These are phyloP conservation scores for Entelexis sorbosivorans DNA, from an alignment of 1,139 yeast species.

Conservation along the genomic window DNA sequence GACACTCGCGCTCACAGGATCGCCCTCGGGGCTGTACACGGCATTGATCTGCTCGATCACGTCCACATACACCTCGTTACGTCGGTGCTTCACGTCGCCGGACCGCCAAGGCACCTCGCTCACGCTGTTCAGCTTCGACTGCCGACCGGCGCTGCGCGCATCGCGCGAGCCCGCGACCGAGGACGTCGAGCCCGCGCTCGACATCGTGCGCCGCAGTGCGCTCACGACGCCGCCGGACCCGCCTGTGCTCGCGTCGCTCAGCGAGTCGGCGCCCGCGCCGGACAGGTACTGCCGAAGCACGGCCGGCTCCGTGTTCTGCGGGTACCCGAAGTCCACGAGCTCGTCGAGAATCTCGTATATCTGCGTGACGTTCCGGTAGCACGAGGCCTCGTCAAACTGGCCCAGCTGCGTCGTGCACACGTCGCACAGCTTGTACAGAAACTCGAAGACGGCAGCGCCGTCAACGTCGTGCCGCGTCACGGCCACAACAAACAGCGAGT, in stretches of 20 bases:
- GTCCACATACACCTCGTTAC: slow-evolving; percentile 70
- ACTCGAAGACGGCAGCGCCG: slow-evolving; percentile 70
- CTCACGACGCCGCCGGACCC: slow-evolving; percentile 11
- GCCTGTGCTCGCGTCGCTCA: background rate
- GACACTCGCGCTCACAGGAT: slow-evolving; percentile 58
- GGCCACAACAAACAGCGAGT: slow-evolving; percentile 69
- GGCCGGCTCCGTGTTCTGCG: slow-evolving; percentile 55
- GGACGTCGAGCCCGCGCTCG: slow-evolving; percentile 1
- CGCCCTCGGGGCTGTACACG: slow-evolving; percentile 41
- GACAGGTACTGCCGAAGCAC: slow-evolving; percentile 32
- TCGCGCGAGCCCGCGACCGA: background rate
- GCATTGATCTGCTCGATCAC: slow-evolving; percentile 67
- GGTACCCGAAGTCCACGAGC: slow-evolving; percentile 70
- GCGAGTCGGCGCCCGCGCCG: background rate
- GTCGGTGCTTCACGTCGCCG: slow-evolving; percentile 61
- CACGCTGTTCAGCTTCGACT: background rate
- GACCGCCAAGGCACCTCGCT: slow-evolving; percentile 53
- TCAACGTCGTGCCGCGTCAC: slow-evolving; percentile 83
- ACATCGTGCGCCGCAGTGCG: slow-evolving; percentile 16
- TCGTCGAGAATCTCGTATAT: slow-evolving; percentile 74
- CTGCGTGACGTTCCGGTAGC: slow-evolving; percentile 51
- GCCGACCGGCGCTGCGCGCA: background rate
- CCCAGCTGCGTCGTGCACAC: slow-evolving; percentile 33
- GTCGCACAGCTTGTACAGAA: slow-evolving; percentile 51
- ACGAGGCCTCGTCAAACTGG: slow-evolving; percentile 37